phyloP scores from a whole-genome alignment of 331 rosid genomes.

The Erythrophleum ivorense region DNA sequence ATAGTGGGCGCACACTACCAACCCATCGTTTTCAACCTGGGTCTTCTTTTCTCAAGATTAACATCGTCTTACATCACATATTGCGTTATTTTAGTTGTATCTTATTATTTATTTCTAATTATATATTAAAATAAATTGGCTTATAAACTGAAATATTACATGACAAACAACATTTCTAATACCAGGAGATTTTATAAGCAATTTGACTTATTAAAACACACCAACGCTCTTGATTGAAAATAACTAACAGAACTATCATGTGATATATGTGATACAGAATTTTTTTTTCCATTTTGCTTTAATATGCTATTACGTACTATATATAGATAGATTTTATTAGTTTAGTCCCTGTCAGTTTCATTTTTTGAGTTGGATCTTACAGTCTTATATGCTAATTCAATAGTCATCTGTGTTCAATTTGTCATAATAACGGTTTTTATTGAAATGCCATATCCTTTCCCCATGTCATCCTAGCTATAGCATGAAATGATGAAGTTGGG shows the following conservation, averaged over 20 bases:
- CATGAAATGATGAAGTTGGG: background rate
- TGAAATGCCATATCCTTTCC: background rate
- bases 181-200: too few relatives aligned
- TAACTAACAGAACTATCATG: too few relatives aligned
- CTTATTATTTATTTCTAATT: background rate
- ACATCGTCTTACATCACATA: background rate
- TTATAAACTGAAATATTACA: too few relatives aligned
- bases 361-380: background rate
- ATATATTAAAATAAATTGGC: too few relatives aligned
- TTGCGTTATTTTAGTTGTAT: background rate
- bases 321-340: background rate
- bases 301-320: background rate
- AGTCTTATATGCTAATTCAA: background rate
- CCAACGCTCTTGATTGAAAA: too few relatives aligned
- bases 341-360: conserved; percentile 7
- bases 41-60: background rate
- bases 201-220: too few relatives aligned
- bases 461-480: background rate
- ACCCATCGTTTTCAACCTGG: background rate
- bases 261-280: too few relatives aligned
- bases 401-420: background rate
- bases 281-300: background rate
- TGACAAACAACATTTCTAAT: too few relatives aligned
- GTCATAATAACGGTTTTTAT: conserved; percentile 14
- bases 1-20: conserved; percentile 42